phyloP scores from a whole-genome alignment of 2,329 filamentous ascomycete genomes.

The Aspergillus sp. region DNA sequence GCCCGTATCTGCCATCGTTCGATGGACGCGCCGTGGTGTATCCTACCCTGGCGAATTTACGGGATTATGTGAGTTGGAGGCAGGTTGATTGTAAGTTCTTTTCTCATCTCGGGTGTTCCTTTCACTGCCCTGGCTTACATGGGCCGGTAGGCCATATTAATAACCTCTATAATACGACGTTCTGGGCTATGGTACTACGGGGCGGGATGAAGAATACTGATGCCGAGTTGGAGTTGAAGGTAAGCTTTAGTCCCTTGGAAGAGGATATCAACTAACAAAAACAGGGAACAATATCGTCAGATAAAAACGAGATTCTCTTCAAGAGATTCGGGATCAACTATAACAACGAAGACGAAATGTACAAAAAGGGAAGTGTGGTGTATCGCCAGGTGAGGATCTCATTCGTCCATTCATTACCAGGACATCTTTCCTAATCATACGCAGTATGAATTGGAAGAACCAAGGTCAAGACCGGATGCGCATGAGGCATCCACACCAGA shows the following conservation, averaged over 20 bases:
- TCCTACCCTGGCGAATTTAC: constrained; percentile 68
- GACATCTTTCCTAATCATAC: neutral
- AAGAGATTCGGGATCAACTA: constrained; percentile 88
- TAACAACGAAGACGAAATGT: constrained; percentile 90
- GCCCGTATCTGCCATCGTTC: constrained; percentile 71
- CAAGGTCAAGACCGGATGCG: constrained; percentile 28
- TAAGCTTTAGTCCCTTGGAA: constrained; percentile 27
- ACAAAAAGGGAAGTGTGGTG: constrained; percentile 84
- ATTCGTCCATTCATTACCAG: neutral
- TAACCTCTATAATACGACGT: constrained; percentile 95
- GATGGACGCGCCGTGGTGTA: constrained; percentile 89
- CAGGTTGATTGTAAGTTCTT: constrained; percentile 79
- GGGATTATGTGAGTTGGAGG: constrained; percentile 95
- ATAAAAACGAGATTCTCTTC: constrained; percentile 96
- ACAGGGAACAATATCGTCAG: constrained; percentile 70
- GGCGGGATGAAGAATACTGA: constrained; percentile 68
- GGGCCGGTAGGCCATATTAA: constrained; percentile 72
- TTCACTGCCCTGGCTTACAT: constrained; percentile 3
- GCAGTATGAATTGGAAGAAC: constrained; percentile 63
- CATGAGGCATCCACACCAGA: constrained; percentile 4
- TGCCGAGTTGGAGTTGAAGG: constrained; percentile 72
- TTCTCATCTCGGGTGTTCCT: neutral
- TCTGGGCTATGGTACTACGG: constrained; percentile 77
- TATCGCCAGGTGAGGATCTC: constrained; percentile 59
- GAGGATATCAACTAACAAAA: constrained; percentile 10